Evolutionary conservation across 2,329 filamentous ascomycete species (phyloP), one percentile per base, ranked within the genome.

Genomic region (Aspergillus cejpii): DNA sequence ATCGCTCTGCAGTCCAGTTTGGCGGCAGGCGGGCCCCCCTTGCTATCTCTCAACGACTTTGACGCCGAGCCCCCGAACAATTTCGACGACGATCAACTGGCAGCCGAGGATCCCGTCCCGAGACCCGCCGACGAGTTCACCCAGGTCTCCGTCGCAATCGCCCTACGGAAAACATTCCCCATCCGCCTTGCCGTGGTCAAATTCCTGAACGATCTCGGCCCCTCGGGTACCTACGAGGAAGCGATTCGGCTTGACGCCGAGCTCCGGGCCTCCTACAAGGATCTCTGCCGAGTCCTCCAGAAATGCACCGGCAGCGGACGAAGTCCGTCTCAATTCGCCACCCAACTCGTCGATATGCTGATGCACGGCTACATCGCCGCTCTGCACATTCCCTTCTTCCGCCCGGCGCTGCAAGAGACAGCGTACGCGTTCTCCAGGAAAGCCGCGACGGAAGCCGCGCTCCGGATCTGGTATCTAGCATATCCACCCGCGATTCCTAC

Each of bases 341-440:
- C 47, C 0, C 39, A 50, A 1, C 36, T 49, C 0, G 42, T 64
- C 1, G 59, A 67, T 41, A 58, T 59, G 12, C 39, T 62, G 17
- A 51, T 65, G 17, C 52, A 58, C 19, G 58, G 54, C 2, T 61
- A 58, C 27, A 41, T 67, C 1, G 49, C 51, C 1, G 49, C 59
- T 2, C 53, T 67, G 4, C 64, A 67, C 40, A 42, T 53, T 6
- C 62, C 60, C 5, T 64, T 56, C 37, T 63, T 60, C 17, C 38
- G 24, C 2, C 45, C 43, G 5, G 44, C 55, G 2, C 12, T 58
- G 8, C 45, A 51, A 5, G 54, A 61, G n/a, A 47, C 50, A 1
- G 24, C 54, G 1, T 65, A 60, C 15, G 73, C 75, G 0, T 79
- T 71, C 47, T 78, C 77, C 0, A 61, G 74, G 1, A 75, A 72